phyloP scores from a whole-genome alignment of 1,284 basidiomycete species.

The Naganishia cerealis region DNA sequence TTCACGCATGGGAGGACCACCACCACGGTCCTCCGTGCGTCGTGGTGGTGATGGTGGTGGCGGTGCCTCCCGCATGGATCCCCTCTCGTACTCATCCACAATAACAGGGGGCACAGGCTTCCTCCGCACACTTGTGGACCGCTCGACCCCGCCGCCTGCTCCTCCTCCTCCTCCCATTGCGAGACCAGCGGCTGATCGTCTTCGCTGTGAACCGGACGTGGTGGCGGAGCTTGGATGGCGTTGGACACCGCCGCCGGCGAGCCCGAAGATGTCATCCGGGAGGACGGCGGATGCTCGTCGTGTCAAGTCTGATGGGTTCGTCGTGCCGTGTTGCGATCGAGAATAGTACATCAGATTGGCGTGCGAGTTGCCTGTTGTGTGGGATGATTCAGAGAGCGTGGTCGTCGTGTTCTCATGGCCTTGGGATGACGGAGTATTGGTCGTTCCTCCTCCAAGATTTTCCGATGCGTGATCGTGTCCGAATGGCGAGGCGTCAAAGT shows the following conservation, averaged over 20 bases:
- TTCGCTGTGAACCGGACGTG: neutral
- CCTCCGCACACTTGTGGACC: conserved; percentile 17
- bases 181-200: conserved; percentile 2
- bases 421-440: neutral
- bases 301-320: neutral
- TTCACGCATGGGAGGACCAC: neutral
- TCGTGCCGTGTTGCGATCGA: no score
- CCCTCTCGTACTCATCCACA: conserved; percentile 5
- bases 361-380: conserved; percentile 10
- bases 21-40: neutral
- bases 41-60: no score
- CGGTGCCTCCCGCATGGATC: neutral
- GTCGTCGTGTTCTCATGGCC: conserved; percentile 2
- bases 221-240: neutral
- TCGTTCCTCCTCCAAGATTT: neutral
- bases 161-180: no score
- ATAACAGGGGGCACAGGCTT: conserved; percentile 10
- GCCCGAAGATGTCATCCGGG: neutral
- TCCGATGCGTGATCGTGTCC: neutral
- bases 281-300: neutral
- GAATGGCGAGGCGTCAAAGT: neutral
- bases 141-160: conserved; percentile 3
- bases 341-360: neutral
- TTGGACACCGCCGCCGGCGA: neutral
- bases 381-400: conserved; percentile 1